phyloP scores from a whole-genome alignment of 2,329 filamentous ascomycete genomes.

The Zelopaecilomyces penicillatus region DNA sequence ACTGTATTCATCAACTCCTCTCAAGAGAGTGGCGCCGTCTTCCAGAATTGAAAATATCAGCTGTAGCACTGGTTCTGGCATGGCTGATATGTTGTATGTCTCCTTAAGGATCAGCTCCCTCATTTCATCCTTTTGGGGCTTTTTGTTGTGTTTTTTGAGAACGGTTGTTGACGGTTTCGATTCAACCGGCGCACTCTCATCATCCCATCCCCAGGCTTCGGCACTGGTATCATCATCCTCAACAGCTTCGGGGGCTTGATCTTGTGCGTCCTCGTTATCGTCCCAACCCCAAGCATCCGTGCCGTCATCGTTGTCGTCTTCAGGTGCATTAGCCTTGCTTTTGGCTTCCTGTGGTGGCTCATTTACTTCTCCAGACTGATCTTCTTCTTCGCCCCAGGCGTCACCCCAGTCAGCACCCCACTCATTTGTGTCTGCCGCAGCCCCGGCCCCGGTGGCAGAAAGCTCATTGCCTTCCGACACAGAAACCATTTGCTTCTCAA shows the following conservation, averaged over 20 bases:
- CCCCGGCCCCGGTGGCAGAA: constrained; percentile 41
- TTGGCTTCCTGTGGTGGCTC: constrained; percentile 11
- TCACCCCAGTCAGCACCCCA: constrained; percentile 73
- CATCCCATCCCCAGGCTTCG: constrained; percentile 84
- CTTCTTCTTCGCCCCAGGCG: constrained; percentile 68
- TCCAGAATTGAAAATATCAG: constrained; percentile 53
- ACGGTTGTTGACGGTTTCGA: constrained; percentile 8
- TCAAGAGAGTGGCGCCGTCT: constrained; percentile 53
- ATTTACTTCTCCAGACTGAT: constrained; percentile 19
- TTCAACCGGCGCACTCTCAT: constrained; percentile 42
- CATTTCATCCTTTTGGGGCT: constrained; percentile 24
- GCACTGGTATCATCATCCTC: constrained; percentile 40
- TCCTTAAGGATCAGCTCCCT: constrained; percentile 73
- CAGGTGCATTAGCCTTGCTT: constrained; percentile 10
- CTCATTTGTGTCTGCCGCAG: constrained; percentile 44
- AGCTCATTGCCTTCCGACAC: constrained; percentile 58
- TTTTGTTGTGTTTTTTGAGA: constrained; percentile 4
- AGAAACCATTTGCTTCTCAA: constrained; percentile 75
- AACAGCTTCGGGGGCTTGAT: constrained; percentile 9
- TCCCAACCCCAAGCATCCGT: constrained; percentile 80
- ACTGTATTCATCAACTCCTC: constrained; percentile 39
- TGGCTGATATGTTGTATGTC: constrained; percentile 78
- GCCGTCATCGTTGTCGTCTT: constrained; percentile 30
- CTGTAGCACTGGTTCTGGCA: constrained; percentile 69
- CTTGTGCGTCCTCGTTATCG: constrained; percentile 41